A percentile compares a stretch with the other conserved stretches of the same genome.
These are phyloP conservation scores for Carnegiea gigantea DNA, from an alignment of 179 eudicot genomes.

Conservation along the genomic window DNA sequence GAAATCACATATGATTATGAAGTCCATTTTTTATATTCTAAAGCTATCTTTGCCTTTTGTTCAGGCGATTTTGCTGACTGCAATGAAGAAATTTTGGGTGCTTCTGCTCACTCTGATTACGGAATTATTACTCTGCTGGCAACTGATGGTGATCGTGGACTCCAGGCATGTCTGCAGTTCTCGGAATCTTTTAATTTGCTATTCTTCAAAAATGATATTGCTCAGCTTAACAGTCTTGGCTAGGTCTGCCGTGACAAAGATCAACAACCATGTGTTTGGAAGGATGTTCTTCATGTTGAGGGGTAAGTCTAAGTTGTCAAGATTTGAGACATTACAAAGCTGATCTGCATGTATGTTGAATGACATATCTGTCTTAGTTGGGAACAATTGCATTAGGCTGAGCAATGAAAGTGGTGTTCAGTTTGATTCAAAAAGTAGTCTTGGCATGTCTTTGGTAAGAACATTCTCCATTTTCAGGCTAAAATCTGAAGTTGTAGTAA, in stretches of 20 bases:
- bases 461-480: too few species aligned
- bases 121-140: constrained; percentile 85
- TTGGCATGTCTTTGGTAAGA: too few species aligned
- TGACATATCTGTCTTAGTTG: too few species aligned
- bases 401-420: neutral
- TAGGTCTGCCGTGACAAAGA: constrained; percentile 43
- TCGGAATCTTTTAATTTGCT: neutral
- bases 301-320: constrained; percentile 24
- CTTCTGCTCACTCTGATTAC: constrained; percentile 87
- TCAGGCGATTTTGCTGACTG: constrained; percentile 37
- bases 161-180: constrained; percentile 53
- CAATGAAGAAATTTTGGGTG: constrained; percentile 54
- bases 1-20: neutral
- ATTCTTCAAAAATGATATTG: neutral
- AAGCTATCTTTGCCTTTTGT: neutral
- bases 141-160: constrained; percentile 76
- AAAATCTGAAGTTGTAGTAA: too few species aligned
- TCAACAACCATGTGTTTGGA: constrained; percentile 58
- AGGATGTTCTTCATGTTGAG: constrained; percentile 50
- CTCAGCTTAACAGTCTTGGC: neutral
- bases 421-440: too few species aligned
- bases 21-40: neutral
- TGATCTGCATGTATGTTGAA: neutral
- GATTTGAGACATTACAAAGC: neutral
- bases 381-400: too few species aligned